Evolutionary conservation across 1,139 yeast species (phyloP).

Genomic region (Taiozyma sp.): DNA sequence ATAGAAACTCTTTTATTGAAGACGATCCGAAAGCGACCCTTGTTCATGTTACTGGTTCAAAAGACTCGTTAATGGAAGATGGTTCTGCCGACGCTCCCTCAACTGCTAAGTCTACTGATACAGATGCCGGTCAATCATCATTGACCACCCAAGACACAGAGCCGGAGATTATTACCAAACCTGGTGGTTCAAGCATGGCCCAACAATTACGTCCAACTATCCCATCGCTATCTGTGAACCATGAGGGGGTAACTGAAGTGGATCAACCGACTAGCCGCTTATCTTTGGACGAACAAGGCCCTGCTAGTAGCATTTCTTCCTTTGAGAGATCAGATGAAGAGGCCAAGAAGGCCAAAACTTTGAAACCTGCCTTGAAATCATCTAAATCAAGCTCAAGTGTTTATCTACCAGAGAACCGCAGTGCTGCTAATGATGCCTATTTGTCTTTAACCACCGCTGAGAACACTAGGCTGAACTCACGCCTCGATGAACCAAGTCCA

Average conservation of each 20-base stretch:
- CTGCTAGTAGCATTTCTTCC: constrained; percentile 18
- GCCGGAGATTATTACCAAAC: constrained; percentile 1
- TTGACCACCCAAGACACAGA: constrained; percentile 17
- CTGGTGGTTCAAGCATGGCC: constrained; percentile 17
- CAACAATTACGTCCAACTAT: constrained; percentile 24
- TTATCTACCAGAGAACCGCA: constrained; percentile 41
- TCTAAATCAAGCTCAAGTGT: constrained; percentile 37
- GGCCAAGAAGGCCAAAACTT: constrained; percentile 32
- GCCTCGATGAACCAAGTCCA: neutral
- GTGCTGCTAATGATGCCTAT: constrained; percentile 60
- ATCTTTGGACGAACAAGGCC: neutral
- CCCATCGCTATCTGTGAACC: constrained; percentile 11
- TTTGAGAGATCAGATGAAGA: constrained; percentile 16
- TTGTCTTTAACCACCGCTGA: constrained; percentile 71
- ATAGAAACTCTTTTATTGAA: neutral
- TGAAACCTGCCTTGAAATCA: constrained; percentile 64
- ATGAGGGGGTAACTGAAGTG: neutral
- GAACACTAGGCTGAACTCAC: constrained; percentile 56
- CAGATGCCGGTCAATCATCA: constrained; percentile 16
- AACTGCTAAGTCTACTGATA: constrained; percentile 21
- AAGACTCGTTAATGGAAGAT: neutral
- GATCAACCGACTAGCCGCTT: neutral
- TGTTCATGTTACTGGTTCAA: neutral
- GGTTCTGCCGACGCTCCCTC: constrained; percentile 19
- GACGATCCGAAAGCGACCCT: neutral